Evolutionary conservation across 306 rosid genomes (phyloP).

Genomic region (Pyrus communis): DNA sequence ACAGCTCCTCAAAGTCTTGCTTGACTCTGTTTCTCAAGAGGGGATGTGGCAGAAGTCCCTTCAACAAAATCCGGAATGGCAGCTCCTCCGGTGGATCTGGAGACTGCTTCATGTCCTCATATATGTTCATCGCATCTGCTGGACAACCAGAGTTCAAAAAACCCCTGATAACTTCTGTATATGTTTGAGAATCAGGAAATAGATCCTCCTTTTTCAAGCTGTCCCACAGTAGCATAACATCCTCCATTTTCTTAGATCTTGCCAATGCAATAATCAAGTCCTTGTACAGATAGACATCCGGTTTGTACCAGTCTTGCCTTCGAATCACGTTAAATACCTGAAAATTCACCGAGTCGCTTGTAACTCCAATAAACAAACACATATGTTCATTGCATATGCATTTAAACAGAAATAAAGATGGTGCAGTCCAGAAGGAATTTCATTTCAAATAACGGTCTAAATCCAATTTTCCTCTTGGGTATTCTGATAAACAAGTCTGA

Average conservation of each 20-base stretch:
- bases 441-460: not conserved
- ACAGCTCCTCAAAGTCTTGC: constrained; percentile 94
- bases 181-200: constrained; percentile 79
- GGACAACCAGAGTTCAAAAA: constrained; percentile 81
- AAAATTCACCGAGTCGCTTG: constrained; percentile 19
- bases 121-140: constrained; percentile 88
- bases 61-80: constrained; percentile 86
- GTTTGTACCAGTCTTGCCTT: constrained; percentile 84
- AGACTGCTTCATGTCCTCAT: constrained; percentile 89
- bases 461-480: not conserved
- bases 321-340: constrained; percentile 67
- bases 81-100: constrained; percentile 93
- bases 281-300: constrained; percentile 65
- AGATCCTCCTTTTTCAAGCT: constrained; percentile 58
- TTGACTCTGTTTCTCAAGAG: constrained; percentile 88
- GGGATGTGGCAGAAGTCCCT: constrained; percentile 88
- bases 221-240: constrained; percentile 75
- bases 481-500: not conserved
- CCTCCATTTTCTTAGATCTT: constrained; percentile 66
- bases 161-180: constrained; percentile 83
- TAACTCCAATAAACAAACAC: constrained; percentile 11
- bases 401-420: not conserved
- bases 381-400: not conserved
- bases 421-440: not conserved
- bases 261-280: constrained; percentile 78